These are phyloP conservation scores for Canavalia ensiformis DNA, from an alignment of 306 rosid genomes.

Conservation along the genomic window DNA sequence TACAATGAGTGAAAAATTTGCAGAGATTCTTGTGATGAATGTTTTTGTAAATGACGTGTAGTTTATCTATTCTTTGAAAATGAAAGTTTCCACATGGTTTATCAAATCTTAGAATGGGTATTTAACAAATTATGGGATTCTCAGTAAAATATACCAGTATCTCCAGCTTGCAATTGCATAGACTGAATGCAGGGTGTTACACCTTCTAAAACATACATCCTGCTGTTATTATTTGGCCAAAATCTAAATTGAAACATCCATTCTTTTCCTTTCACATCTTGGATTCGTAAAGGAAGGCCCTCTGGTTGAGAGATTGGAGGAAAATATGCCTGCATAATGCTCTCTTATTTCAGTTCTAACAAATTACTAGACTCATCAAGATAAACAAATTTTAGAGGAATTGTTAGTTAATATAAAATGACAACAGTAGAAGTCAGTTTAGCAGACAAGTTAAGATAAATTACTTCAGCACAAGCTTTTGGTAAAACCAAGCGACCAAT, in stretches of 20 bases:
- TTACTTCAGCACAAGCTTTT: conserved; percentile 98
- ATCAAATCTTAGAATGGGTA: conserved; percentile 39
- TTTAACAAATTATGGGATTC: conserved; percentile 33
- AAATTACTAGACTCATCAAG: conserved; percentile 28
- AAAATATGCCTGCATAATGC: conserved; percentile 86
- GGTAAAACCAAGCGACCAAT: conserved; percentile 99
- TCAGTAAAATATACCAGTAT: conserved; percentile 73
- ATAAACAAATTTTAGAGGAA: neutral
- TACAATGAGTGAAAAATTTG: conserved; percentile 28
- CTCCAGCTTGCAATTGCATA: conserved; percentile 99
- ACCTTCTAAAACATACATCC: conserved; percentile 99
- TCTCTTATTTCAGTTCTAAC: conserved; percentile 46
- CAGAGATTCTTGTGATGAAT: conserved; percentile 11
- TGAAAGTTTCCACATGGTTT: conserved; percentile 5
- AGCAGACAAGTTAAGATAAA: conserved; percentile 43
- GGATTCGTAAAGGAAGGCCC: conserved; percentile 97
- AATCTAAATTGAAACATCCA: conserved; percentile 99
- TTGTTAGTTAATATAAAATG: conserved; percentile 37
- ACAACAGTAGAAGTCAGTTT: conserved; percentile 20
- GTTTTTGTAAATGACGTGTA: conserved; percentile 2
- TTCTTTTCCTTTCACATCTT: conserved; percentile 97
- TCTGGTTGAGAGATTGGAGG: conserved; percentile 99
- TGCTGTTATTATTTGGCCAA: conserved; percentile 99
- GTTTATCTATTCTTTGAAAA: neutral
- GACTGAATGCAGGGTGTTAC: conserved; percentile 99